Base-by-base conservation (phyloP, 2,329 filamentous ascomycete genomes). In the Zopfia rhizophila region DNA sequence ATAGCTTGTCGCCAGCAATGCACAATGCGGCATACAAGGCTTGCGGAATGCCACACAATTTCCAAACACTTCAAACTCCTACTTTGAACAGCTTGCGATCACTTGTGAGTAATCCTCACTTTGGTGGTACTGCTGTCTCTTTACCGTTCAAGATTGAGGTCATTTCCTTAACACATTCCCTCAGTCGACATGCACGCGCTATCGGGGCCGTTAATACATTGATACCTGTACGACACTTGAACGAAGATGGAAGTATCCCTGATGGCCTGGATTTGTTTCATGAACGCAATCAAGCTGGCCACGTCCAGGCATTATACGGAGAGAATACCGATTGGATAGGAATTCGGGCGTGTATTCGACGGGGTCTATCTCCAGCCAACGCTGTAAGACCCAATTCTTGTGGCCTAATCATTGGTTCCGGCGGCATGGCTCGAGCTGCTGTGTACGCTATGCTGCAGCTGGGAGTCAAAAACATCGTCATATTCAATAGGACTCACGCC, bases 261-360 rank as follows among this genome's bases (percentile, higher is more conserved):
- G 76, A 80, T 21, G 82, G 82, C 19, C 45, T 72, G 4, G 78
- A 78, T 1, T 69, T 83, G n/a, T 74, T 78, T 31, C 74, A 78
- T 21, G 78, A 85, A 31, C 79, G 85, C 47, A 86, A 86, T 51
- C 79, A 83, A 30, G 79, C 85, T 1, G 88, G 88, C 0, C 82
- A 84, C 0, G 82, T 90, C 5, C 81, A 82, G 51, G 87, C 85
- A 0, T 75, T 91, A 0, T 89, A 90, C 52, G 89, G 88, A 1
- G 88, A 91, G 47, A 92, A 92, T 48, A 91, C 88, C 0, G 89
- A 92, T 66, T 92, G 89, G 86, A 87, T 91, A 23, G 89, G 89
- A 4, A 89, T 92, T 29, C 78, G 86, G 40, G 87, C 86, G 3
- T 91, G 87, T 61, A 82, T 92, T 29, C 81, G 85, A 5, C 79